Evolutionary conservation across 257 asterid species (phyloP).

Genomic region (Ilex aquifolium): DNA sequence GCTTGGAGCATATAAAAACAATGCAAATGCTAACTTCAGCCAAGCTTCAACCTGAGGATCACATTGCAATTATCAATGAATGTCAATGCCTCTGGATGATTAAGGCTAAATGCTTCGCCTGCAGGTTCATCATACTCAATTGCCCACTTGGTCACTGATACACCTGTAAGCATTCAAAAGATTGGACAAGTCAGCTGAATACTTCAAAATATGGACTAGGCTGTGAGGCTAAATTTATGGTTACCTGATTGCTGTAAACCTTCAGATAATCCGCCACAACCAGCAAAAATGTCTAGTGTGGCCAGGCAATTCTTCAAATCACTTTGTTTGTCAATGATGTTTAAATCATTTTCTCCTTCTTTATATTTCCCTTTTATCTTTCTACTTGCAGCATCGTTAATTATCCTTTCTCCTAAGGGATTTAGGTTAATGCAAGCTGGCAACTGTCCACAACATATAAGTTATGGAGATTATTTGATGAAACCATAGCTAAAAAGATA

Average conservation of each 20-base stretch:
- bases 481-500: too few relatives aligned
- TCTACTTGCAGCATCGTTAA: slow-evolving; percentile 33
- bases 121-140: slow-evolving; percentile 92
- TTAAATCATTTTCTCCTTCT: slow-evolving; percentile 60
- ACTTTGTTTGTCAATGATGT: slow-evolving; percentile 26
- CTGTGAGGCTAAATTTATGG: background rate
- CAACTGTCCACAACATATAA: slow-evolving; percentile 40
- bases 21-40: too few relatives aligned
- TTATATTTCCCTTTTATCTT: slow-evolving; percentile 74
- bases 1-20: too few relatives aligned
- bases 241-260: slow-evolving; percentile 77
- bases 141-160: slow-evolving; percentile 79
- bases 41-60: slow-evolving; percentile 51
- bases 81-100: slow-evolving; percentile 72
- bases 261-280: slow-evolving; percentile 95
- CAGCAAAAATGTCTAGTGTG: slow-evolving; percentile 91
- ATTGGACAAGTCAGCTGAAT: background rate
- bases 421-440: slow-evolving; percentile 56
- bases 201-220: background rate
- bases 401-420: slow-evolving; percentile 38
- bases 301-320: slow-evolving; percentile 37
- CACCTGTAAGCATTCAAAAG: slow-evolving; percentile 37
- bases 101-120: slow-evolving; percentile 87
- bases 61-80: slow-evolving; percentile 85
- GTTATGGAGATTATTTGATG: background rate